A percentile compares a stretch with the other conserved stretches of the same genome.
phyloP scores from a whole-genome alignment of 202 grass and related monocot genomes.

The Cymbopogon flexuosus region DNA sequence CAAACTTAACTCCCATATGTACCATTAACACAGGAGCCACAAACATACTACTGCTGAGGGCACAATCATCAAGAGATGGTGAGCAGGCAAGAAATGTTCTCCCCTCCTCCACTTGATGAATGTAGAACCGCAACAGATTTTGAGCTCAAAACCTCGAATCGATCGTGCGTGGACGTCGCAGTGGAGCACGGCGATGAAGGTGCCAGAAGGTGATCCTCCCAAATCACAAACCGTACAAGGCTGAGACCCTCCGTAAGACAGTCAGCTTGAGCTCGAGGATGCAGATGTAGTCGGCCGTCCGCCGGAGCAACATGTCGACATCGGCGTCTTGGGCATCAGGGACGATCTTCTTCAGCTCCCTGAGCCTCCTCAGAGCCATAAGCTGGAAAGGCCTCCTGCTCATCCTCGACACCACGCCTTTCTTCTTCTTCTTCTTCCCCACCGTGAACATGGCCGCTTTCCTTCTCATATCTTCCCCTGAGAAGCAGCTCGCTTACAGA shows the following conservation, averaged over 20 bases:
- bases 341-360: slow-evolving; percentile 67
- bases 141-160: slow-evolving; percentile 29
- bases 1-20: slow-evolving; percentile 21
- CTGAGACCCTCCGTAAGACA: slow-evolving; percentile 43
- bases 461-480: slow-evolving; percentile 40
- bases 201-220: background rate
- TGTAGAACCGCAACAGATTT: slow-evolving; percentile 26
- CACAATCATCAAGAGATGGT: background rate
- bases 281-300: slow-evolving; percentile 57
- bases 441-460: slow-evolving; percentile 32
- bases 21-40: slow-evolving; percentile 19
- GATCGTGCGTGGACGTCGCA: background rate
- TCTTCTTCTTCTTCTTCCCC: slow-evolving; percentile 33
- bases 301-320: slow-evolving; percentile 39
- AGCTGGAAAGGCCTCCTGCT: slow-evolving; percentile 40
- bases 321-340: slow-evolving; percentile 39
- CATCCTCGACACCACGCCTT: slow-evolving; percentile 23
- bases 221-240: slow-evolving; percentile 35
- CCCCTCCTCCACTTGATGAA: background rate
- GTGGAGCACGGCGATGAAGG: background rate
- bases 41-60: slow-evolving; percentile 21
- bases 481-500: background rate
- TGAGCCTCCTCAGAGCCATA: slow-evolving; percentile 56
- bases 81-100: slow-evolving; percentile 37
- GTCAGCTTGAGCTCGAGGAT: slow-evolving; percentile 58